Base-by-base conservation (phyloP, 2,329 filamentous ascomycete genomes). In the Calonectria honghensis region DNA sequence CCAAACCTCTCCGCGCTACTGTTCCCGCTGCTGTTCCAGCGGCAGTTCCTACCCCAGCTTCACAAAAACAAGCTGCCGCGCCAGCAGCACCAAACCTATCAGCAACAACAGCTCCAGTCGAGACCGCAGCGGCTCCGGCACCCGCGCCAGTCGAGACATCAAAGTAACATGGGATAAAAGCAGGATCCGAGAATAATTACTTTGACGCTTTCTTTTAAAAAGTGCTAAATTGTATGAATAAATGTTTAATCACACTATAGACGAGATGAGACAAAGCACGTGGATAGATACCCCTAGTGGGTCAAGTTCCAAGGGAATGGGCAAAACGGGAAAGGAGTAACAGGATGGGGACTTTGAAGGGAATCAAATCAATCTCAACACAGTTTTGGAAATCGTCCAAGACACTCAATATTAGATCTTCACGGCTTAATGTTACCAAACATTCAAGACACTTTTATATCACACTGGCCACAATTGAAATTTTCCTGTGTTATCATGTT, bases 251-350 rank as follows among this genome's bases (percentile, higher is more conserved):
- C 35, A 57, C 35, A 35, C 16, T 39, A 31, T 50, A 65, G 39
- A 65, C 20, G 29, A 41, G 27, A 68, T 68, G 66, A 68, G 41
- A 52, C 24, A 48, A 35, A 41, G 41, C 31, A 51, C 24, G 32
- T 52, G 68, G 24, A 48, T 70, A 70, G 57, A 70, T 63, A 41
- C 54, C 67, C 54, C 32, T 54, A 20, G 29, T 50, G 41, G 61
- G 61, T 65, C 24, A 32, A 48, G 29, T 65, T 11, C 39, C 37
- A 18, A 32, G 41, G 41, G 20, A 65, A 45, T 50, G 61, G 61
- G 41, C 31, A 14, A 50, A 39, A 65, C 45, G 7, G 61, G 61
- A 65, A 48, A 65, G 61, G 29, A 48, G 29, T 45, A 65, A 48
- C 61, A 50, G 41, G 41, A 41, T 29, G 57, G 35, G 35, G 57